A percentile compares a stretch with the other conserved stretches of the same genome.
Conservation (phyloP, 805 yeast genomes). For the Spathaspora sp. region DNA sequence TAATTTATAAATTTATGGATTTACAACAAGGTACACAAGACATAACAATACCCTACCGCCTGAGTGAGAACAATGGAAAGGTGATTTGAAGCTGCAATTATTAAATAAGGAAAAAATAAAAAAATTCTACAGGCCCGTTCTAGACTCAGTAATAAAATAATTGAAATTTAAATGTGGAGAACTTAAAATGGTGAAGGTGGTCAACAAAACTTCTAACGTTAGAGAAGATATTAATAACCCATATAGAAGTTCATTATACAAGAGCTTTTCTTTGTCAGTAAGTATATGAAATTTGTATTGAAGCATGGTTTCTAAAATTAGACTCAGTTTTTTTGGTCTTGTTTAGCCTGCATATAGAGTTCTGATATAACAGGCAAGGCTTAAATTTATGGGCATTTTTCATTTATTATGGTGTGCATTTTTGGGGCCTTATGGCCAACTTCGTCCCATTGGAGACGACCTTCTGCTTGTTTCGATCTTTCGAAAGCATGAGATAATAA, state of each 20-base stretch:
- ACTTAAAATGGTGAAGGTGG: no score
- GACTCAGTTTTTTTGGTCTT: not conserved
- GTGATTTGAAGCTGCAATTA: not conserved
- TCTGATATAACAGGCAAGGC: not conserved
- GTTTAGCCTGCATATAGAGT: not conserved
- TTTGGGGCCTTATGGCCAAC: no score
- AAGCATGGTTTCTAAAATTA: not conserved
- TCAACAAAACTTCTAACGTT: no score
- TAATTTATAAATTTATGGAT: not conserved
- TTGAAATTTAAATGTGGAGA: no score
- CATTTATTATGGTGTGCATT: no score
- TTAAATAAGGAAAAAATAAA: not conserved
- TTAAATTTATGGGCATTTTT: not conserved
- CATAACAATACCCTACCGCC: not conserved
- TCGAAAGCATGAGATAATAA: no score
- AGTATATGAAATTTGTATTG: not conserved
- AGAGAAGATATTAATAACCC: not conserved
- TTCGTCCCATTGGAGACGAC: no score
- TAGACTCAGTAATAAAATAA: not conserved
- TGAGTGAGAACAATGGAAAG: not conserved
- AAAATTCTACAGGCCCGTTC: not conserved
- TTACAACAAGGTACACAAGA: not conserved
- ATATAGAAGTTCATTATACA: not conserved
- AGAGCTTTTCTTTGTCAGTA: not conserved
- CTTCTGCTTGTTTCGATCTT: no score